Evolutionary conservation across 2,329 filamentous ascomycete genomes (phyloP), one percentile per base, ranked within the genome.

Genomic region (Nemania serpens): DNA sequence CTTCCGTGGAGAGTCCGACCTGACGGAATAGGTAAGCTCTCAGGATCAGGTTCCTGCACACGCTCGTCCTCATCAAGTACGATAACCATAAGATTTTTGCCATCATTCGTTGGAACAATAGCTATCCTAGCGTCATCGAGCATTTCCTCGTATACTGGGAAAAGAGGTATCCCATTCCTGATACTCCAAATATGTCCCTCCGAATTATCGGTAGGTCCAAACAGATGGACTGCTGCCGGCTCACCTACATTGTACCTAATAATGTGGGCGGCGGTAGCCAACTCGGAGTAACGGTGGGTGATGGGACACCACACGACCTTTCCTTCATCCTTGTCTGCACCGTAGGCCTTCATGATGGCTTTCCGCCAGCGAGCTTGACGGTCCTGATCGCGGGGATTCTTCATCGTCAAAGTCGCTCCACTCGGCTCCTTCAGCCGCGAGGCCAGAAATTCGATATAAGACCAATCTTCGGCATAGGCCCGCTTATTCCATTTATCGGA

Each of bases 381-480:
- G 50, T 39, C n/a, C 34, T 49, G 29, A 51, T 59, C 51, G 45
- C 45, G 50, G 34, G 22, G 37, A 41, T 50, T 58, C 25, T 55
- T 55, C 45, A 48, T 55, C 17, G 59, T 51, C 29, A 51, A 36
- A 17, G 37, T 58, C 11, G 54, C 50, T 17, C 22, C 43, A 17
- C 54, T 55, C 20, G 59, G 55, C 45, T 58, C 55, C 22, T 54
- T 39, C 33, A 55, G 34, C 22, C 39, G 43, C 41, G 41, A 51
- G 36, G 48, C 29, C 36, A 55, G 36, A 25, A 41, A 36, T 48
- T 58, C 54, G 37, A 58, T 42, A 12, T 58, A 50, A 34, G 42
- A 53, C 58, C 58, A 61, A 47, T 60, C 57, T 49, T 55, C 57
- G 45, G 57, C 50, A 55, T 59, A 29, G 45, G 51, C 57, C 49